Percentiles rank a stretch among this genome's conserved stretches.
phyloP scores from a whole-genome alignment of 768 basidiomycete species.

The Daedaleopsis nitida region DNA sequence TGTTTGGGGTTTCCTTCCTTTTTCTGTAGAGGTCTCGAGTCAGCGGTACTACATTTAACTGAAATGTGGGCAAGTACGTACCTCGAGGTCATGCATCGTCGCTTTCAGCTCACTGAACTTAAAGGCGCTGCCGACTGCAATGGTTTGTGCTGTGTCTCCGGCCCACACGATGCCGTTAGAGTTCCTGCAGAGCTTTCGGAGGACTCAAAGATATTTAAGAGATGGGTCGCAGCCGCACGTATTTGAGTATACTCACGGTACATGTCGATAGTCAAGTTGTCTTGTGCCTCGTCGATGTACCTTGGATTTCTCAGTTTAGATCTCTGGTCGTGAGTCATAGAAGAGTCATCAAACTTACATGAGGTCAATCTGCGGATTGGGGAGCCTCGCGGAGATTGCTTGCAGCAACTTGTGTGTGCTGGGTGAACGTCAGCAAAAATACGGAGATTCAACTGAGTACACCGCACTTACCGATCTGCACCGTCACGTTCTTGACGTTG shows the following conservation, averaged over 20 bases:
- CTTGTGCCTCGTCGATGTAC: constrained; percentile 75
- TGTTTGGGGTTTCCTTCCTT: too few relatives aligned
- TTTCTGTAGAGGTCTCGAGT: too few relatives aligned
- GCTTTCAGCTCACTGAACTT: constrained; percentile 71
- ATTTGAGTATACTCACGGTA: constrained; percentile 68
- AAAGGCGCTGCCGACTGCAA: constrained; percentile 70
- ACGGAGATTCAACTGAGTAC: background rate
- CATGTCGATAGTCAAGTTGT: constrained; percentile 64
- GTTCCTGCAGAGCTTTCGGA: background rate
- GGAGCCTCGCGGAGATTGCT: constrained; percentile 23
- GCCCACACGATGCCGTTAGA: background rate
- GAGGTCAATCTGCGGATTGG: constrained; percentile 50
- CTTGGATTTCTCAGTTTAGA: constrained; percentile 38
- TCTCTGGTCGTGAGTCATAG: background rate
- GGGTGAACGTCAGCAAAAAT: too few relatives aligned
- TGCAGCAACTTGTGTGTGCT: background rate
- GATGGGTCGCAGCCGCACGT: too few relatives aligned
- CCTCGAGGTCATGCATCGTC: constrained; percentile 64
- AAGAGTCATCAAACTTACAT: constrained; percentile 41
- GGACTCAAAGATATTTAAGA: constrained; percentile 56
- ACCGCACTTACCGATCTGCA: constrained; percentile 52
- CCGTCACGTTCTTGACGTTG: constrained; percentile 48
- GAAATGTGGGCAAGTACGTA: background rate
- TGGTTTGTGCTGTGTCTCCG: constrained; percentile 79
- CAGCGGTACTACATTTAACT: too few relatives aligned